Conservation (phyloP, 768 basidiomycete species). For the Mycena floridula region DNA sequence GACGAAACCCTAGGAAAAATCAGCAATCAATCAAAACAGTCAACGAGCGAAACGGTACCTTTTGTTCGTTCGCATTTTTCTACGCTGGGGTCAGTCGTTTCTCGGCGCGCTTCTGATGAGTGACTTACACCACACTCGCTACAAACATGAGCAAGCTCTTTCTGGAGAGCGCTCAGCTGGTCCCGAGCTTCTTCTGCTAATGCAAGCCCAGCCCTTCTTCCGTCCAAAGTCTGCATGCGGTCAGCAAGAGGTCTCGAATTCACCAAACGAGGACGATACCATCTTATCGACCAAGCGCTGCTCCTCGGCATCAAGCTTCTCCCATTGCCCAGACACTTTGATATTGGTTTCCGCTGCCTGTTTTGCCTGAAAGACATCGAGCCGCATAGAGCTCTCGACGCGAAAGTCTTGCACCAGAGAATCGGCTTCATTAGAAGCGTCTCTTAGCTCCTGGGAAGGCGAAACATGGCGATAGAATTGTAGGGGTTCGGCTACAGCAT, state of each 20-base stretch:
- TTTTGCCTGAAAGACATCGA: conserved; percentile 76
- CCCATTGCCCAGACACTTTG: conserved; percentile 54
- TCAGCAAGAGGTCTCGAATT: neutral
- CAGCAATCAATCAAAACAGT: conserved; percentile 1
- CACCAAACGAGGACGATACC: conserved; percentile 23
- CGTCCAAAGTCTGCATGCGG: conserved; percentile 55
- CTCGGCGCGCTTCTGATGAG: no score
- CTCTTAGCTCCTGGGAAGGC: conserved; percentile 63
- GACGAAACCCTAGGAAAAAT: conserved; percentile 41
- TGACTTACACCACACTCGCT: conserved; percentile 70
- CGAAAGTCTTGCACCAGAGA: conserved; percentile 61
- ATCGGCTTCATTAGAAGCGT: conserved; percentile 74
- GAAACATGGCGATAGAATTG: conserved; percentile 83
- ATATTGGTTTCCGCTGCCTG: conserved; percentile 64
- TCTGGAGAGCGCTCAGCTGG: conserved; percentile 56
- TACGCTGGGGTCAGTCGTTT: no score
- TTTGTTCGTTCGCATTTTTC: conserved; percentile 91
- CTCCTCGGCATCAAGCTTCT: conserved; percentile 59
- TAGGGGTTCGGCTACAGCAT: conserved; percentile 50
- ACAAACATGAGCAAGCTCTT: conserved; percentile 69
- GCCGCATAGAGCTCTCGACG: conserved; percentile 75
- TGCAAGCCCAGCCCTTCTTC: conserved; percentile 72
- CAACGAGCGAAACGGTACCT: conserved; percentile 32
- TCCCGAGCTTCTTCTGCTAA: conserved; percentile 61
- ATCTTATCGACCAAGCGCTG: conserved; percentile 77